Conservation (phyloP, 768 basidiomycete genomes). For the Suillus cothurnatus region DNA sequence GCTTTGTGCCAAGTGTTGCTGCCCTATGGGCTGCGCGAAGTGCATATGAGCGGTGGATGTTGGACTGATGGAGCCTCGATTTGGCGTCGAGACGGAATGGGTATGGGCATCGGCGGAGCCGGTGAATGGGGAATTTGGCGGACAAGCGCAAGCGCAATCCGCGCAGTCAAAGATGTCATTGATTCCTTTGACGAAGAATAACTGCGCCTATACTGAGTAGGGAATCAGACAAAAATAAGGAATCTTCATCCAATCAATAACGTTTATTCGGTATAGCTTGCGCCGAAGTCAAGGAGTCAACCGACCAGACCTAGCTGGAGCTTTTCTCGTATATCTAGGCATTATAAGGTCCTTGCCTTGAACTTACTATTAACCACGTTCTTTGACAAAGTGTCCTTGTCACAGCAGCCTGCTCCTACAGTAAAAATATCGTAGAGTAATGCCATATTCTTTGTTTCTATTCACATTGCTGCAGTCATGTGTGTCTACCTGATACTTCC, state of each 20-base stretch:
- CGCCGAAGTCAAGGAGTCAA: not conserved
- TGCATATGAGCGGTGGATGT: conserved; percentile 74
- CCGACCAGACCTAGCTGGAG: not conserved
- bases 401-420: conserved; percentile 2
- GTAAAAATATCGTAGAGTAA: conserved; percentile 66
- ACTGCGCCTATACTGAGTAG: not conserved
- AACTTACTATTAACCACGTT: not conserved
- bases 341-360: not conserved
- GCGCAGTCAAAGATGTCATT: conserved; percentile 50
- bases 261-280: not conserved
- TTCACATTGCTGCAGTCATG: conserved; percentile 57
- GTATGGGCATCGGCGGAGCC: conserved; percentile 60
- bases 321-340: not conserved
- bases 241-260: not conserved
- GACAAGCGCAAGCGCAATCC: conserved; percentile 54
- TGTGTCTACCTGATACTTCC: conserved; percentile 57
- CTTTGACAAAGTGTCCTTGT: not conserved
- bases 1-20: conserved; percentile 51
- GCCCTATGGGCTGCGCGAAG: conserved; percentile 60
- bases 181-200: conserved; percentile 27
- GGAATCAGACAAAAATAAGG: not conserved
- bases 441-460: conserved; percentile 53
- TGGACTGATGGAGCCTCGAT: conserved; percentile 60
- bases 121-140: conserved; percentile 72
- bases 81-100: conserved; percentile 59